phyloP scores from a whole-genome alignment of 1,139 yeast genomes.

The Lipomyces yarrowii region DNA sequence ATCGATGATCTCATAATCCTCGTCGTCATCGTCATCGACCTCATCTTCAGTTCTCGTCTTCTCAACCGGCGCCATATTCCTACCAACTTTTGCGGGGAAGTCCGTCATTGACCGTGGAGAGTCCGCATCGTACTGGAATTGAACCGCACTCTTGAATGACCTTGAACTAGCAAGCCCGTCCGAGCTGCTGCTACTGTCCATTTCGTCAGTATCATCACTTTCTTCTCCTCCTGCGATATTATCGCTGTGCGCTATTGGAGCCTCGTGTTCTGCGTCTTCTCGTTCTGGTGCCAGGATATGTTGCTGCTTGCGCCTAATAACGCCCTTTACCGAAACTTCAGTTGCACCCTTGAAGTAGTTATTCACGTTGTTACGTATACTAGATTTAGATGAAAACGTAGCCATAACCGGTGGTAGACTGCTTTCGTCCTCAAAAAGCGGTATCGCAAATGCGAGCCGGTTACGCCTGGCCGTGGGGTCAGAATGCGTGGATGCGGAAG shows the following conservation, averaged over 20 bases:
- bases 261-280: slow-evolving; percentile 4
- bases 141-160: slow-evolving; percentile 17
- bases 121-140: slow-evolving; percentile 15
- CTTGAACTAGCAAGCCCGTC: slow-evolving; percentile 7
- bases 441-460: slow-evolving; percentile 17
- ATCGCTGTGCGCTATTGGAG: neutral
- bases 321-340: slow-evolving; percentile 4
- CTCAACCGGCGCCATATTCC: neutral
- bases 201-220: slow-evolving; percentile 10
- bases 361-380: slow-evolving; percentile 20
- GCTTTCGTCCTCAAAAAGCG: slow-evolving; percentile 27
- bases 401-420: slow-evolving; percentile 20
- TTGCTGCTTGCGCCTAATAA: slow-evolving; percentile 12
- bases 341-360: slow-evolving; percentile 2
- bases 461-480: slow-evolving; percentile 5
- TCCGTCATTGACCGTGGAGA: slow-evolving; percentile 1
- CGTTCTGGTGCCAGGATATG: slow-evolving; percentile 19
- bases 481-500: slow-evolving; percentile 12
- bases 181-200: slow-evolving; percentile 1
- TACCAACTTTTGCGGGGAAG: neutral
- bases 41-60: slow-evolving; percentile 10
- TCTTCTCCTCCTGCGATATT: neutral
- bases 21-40: slow-evolving; percentile 6
- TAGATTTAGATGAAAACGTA: neutral
- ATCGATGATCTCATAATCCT: neutral